phyloP scores from a whole-genome alignment of 2,329 filamentous ascomycete species.

The Cladosporium sp. region DNA sequence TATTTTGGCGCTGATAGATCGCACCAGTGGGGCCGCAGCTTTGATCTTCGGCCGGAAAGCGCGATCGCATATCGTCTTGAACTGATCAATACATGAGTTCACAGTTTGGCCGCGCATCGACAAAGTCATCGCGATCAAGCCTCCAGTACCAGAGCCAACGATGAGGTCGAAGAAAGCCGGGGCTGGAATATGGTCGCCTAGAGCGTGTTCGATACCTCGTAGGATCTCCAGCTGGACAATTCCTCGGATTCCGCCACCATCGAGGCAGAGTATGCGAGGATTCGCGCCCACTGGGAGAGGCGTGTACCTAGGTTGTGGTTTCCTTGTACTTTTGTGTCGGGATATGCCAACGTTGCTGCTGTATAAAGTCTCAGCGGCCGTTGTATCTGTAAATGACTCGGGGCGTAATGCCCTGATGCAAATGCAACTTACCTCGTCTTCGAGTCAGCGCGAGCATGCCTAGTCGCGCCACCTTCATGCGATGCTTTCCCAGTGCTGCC shows the following conservation, averaged over 20 bases:
- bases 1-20: slow-evolving; percentile 17
- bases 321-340: slow-evolving; percentile 20
- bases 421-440: background rate
- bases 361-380: background rate
- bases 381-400: no score
- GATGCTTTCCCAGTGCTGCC: background rate
- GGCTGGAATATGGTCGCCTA: slow-evolving; percentile 41
- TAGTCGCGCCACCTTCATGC: background rate
- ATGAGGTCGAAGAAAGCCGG: slow-evolving; percentile 53
- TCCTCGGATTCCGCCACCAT: slow-evolving; percentile 49
- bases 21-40: slow-evolving; percentile 27
- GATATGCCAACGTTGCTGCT: background rate
- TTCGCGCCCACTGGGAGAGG: slow-evolving; percentile 32
- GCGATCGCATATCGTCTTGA: slow-evolving; percentile 41
- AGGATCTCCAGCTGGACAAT: slow-evolving; percentile 50
- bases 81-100: slow-evolving; percentile 41
- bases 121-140: slow-evolving; percentile 47
- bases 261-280: slow-evolving; percentile 32
- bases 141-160: slow-evolving; percentile 49
- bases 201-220: slow-evolving; percentile 40
- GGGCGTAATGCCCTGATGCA: background rate
- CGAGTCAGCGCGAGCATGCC: background rate
- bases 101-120: slow-evolving; percentile 42
- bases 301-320: slow-evolving; percentile 39
- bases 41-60: slow-evolving; percentile 45